Conservation (phyloP, 2,329 filamentous ascomycete species). For the Sarocladium brachiariae region DNA sequence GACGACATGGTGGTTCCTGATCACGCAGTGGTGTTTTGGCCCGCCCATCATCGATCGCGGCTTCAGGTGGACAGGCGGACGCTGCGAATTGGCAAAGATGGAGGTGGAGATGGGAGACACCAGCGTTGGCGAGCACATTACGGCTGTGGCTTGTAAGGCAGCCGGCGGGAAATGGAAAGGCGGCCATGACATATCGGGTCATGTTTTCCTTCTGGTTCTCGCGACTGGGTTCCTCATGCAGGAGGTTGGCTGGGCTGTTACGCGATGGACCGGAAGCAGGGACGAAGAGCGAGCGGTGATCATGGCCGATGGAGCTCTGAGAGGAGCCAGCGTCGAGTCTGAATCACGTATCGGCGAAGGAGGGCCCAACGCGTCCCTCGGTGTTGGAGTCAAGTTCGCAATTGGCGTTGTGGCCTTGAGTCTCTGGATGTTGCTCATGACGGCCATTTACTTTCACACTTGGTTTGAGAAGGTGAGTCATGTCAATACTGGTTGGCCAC, state of each 20-base stretch:
- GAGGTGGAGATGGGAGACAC: slow-evolving; percentile 39
- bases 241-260: slow-evolving; percentile 61
- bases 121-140: slow-evolving; percentile 50
- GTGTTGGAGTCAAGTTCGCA: slow-evolving; percentile 49
- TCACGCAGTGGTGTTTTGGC: slow-evolving; percentile 97
- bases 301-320: slow-evolving; percentile 59
- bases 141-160: slow-evolving; percentile 73
- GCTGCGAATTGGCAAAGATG: slow-evolving; percentile 57
- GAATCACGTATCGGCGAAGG: slow-evolving; percentile 19
- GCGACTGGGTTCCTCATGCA: slow-evolving; percentile 76
- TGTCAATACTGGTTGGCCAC: neutral
- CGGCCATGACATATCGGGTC: slow-evolving; percentile 94
- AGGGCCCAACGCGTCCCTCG: slow-evolving; percentile 25
- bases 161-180: slow-evolving; percentile 80
- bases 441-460: slow-evolving; percentile 95
- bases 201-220: slow-evolving; percentile 86
- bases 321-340: slow-evolving; percentile 47
- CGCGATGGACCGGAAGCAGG: slow-evolving; percentile 31
- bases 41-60: slow-evolving; percentile 82
- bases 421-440: slow-evolving; percentile 98
- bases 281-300: slow-evolving; percentile 60
- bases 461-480: slow-evolving; percentile 89
- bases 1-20: slow-evolving; percentile 73
- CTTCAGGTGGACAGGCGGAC: slow-evolving; percentile 82
- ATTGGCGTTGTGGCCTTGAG: slow-evolving; percentile 61